Base-by-base conservation (phyloP, 2,329 filamentous ascomycete species). In the Ophiognomonia clavigignenti-juglandacearum region DNA sequence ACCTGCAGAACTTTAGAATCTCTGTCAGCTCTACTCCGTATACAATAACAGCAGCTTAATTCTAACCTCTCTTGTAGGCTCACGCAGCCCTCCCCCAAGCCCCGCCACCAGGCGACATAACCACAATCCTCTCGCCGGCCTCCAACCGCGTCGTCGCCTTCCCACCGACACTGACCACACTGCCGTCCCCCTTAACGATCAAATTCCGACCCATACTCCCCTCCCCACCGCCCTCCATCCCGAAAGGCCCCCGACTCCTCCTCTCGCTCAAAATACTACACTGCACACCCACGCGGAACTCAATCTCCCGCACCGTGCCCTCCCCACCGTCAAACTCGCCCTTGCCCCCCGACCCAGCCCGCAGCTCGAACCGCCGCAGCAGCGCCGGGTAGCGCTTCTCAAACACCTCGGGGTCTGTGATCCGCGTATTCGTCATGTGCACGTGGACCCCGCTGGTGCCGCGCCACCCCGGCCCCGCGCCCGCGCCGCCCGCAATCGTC, bases 251-350 rank as follows among this genome's bases (percentile, higher is more conserved):
- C 54, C 85, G 83, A 0, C 88, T 82, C 18, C 86, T 67, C 24
- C 86, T 62, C 64, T 90, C 86, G 18, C 77, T 83, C 13, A 90
- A 65, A 38, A 90, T 88, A 10, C 76, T 81, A 23, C 84, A 83
- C 57, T 85, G 80, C 2, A 88, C 75, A 0, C 82, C 81, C 38
- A 84, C 78, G 1, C 83, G 69, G 59, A 86, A 87, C 61, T 89
- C 84, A 53, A 88, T 85, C 53, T 88, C 85, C 3, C 85, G 67
- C 1, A 86, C 68, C 1, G 85, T 77, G 4, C 85, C 85, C 54
- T 86, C 77, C 1, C 85, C 85, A 10, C 85, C 85, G 0, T 63
- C 61, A 54, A 83, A 78, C 59, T 22, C 37, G 7, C 56, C 56
- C 14, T 13, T n/a, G 8, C 56, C 56, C 2, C 54, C 54, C 8